Percentiles rank a stretch among this genome's conserved stretches.
phyloP scores from a whole-genome alignment of 352 stramenopile genomes.

The Phytophthora fragariaefolia region DNA sequence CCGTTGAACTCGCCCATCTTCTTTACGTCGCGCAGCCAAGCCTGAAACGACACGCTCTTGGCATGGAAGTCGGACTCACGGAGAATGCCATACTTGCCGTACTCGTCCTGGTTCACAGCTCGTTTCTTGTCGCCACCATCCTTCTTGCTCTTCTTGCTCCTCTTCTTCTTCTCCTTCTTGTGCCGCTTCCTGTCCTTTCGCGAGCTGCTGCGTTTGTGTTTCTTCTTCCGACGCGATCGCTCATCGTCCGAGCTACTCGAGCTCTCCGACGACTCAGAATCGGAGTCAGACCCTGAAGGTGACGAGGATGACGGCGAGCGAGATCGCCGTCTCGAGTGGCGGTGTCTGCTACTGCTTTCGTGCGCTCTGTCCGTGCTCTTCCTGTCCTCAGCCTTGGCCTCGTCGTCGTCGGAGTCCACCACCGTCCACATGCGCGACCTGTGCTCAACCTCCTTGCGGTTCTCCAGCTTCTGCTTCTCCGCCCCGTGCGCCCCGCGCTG shows the following conservation, averaged over 20 bases:
- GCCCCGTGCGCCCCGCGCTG: conserved; percentile 1
- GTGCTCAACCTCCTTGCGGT: conserved; percentile 46
- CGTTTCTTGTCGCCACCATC: conserved; percentile 35
- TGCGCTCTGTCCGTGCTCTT: conserved; percentile 5
- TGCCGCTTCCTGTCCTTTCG: conserved; percentile 44
- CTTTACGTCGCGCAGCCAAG: conserved; percentile 95
- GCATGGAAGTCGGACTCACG: conserved; percentile 91
- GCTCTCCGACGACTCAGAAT: conserved; percentile 39
- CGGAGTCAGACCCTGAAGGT: conserved; percentile 21
- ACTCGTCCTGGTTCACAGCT: conserved; percentile 91
- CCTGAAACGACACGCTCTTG: conserved; percentile 94
- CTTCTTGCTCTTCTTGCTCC: conserved; percentile 33
- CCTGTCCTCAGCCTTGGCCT: conserved; percentile 1
- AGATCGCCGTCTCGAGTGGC: conserved; percentile 33
- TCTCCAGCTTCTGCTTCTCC: conserved; percentile 38
- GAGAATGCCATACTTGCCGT: conserved; percentile 97
- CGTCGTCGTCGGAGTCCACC: conserved; percentile 43
- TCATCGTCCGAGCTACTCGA: conserved; percentile 51
- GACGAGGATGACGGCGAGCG: conserved; percentile 36
- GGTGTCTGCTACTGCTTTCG: conserved; percentile 7
- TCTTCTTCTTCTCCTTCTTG: conserved; percentile 47
- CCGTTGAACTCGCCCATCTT: conserved; percentile 88
- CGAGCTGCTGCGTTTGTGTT: conserved; percentile 35
- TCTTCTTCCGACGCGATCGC: conserved; percentile 25
- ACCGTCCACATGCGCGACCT: conserved; percentile 55